Evolutionary conservation across 192 early-diverging fungal genomes (phyloP), one percentile per base, ranked within the genome.

Genomic region (Ramicandelaber brevisporus): DNA sequence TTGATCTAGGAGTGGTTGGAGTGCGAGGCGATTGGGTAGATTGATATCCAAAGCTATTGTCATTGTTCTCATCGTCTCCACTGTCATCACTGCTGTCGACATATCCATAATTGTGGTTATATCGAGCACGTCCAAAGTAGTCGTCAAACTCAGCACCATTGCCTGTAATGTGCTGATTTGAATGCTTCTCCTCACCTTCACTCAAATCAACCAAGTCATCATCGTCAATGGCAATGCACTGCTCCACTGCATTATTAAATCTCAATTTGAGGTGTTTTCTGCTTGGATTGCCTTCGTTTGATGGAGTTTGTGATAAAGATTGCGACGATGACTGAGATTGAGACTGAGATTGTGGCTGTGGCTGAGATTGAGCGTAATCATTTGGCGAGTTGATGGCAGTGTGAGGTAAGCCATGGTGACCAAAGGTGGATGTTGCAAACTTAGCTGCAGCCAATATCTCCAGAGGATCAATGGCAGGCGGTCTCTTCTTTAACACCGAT

Each of bases 181-280:
- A n/a, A n/a, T n/a, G n/a, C n/a, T n/a, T n/a, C n/a, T n/a, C n/a
- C n/a, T n/a, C n/a, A n/a, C n/a, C n/a, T n/a, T n/a, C n/a, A n/a
- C n/a, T n/a, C n/a, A n/a, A n/a, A n/a, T n/a, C n/a, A n/a, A n/a
- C 31, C 3, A 16, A 13, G 31, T 20, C 17, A n/a, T 32, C 18
- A 21, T 20, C 17, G 18, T 32, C 31, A n/a, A 21, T 7, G 10
- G 21, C 21, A 11, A 21, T 21, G 15, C 33, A 34, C 23, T 34
- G 33, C 15, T 34, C 33, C 9, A 34, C 33, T 2, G 20, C 26
- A 9, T 21, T 5, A 7, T 34, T 34, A 14, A 34, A 34, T 24
- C 33, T 21, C n/a, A 34, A 16, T 4, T 24, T 21, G 23, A 24
- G 33, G 5, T 14, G n/a, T n/a, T n/a, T n/a, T n/a, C n/a, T n/a